Evolutionary conservation across 768 basidiomycete genomes (phyloP).

Genomic region (Leccinum boreale): DNA sequence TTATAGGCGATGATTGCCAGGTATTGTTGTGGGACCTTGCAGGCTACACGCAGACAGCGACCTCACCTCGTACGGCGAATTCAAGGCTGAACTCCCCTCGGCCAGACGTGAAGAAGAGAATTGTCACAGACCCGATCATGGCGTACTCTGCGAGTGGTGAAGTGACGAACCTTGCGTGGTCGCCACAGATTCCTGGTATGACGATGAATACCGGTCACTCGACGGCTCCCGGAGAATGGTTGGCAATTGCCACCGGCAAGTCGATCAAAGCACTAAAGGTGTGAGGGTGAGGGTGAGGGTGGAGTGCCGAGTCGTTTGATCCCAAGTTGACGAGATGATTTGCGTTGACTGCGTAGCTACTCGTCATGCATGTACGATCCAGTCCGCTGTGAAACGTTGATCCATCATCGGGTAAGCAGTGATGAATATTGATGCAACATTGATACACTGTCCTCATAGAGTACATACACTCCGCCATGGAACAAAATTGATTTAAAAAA

Average conservation of each 20-base stretch:
- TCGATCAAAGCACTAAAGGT: conserved; percentile 80
- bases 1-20: conserved; percentile 87
- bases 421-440: background rate
- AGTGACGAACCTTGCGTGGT: conserved; percentile 86
- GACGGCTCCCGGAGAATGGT: conserved; percentile 79
- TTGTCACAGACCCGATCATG: conserved; percentile 76
- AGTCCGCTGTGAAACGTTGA: background rate
- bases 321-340: background rate
- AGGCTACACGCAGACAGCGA: conserved; percentile 53
- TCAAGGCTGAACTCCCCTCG: conserved; percentile 77
- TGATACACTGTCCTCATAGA: too few relatives aligned
- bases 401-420: background rate
- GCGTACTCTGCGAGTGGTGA: conserved; percentile 77
- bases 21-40: conserved; percentile 91
- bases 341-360: background rate
- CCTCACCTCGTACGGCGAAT: conserved; percentile 66
- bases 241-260: conserved; percentile 81
- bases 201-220: conserved; percentile 71
- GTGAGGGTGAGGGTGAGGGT: conserved; percentile 43
- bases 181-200: conserved; percentile 77
- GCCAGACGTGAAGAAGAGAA: conserved; percentile 74
- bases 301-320: background rate
- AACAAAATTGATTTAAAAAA: too few relatives aligned
- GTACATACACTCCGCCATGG: too few relatives aligned
- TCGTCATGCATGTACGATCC: background rate